Conservation (phyloP, 148 eudicot species). For the Fagopyrum tataricum region DNA sequence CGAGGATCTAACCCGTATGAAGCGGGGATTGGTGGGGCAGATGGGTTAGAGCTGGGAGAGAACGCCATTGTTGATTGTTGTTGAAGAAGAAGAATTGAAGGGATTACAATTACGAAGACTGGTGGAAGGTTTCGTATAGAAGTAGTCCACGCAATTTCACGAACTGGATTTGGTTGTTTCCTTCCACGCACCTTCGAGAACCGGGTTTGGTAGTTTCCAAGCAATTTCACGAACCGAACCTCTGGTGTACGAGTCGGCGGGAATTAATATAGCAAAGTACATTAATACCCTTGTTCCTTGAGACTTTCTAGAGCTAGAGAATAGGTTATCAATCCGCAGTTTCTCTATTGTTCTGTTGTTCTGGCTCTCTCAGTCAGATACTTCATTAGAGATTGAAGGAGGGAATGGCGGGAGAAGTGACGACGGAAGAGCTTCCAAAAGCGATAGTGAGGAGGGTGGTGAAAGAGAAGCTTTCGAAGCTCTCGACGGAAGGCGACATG, state of each 20-base stretch:
- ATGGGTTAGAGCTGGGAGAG: conserved; percentile 22
- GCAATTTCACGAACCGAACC: not conserved
- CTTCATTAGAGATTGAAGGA: conserved; percentile 7
- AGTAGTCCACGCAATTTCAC: not conserved
- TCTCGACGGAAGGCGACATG: conserved; percentile 49
- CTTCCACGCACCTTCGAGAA: not conserved
- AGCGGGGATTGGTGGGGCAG: conserved; percentile 49
- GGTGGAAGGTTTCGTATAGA: not conserved
- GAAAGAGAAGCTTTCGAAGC: conserved; percentile 69
- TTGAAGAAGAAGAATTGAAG: not conserved
- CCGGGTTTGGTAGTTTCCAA: not conserved
- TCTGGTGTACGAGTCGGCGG: not conserved
- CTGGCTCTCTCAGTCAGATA: not conserved
- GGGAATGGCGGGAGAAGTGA: conserved; percentile 26
- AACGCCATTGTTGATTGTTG: not conserved
- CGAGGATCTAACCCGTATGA: conserved; percentile 15
- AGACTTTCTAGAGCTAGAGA: not conserved
- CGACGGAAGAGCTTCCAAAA: conserved; percentile 69
- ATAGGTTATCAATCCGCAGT: not conserved
- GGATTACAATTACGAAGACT: not conserved
- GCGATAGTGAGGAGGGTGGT: conserved; percentile 80
- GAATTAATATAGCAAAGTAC: not conserved
- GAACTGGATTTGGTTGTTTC: not conserved
- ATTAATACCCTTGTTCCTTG: not conserved
- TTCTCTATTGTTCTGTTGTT: not conserved